phyloP scores from a whole-genome alignment of 768 basidiomycete genomes.

The Rhizopogon sp. region DNA sequence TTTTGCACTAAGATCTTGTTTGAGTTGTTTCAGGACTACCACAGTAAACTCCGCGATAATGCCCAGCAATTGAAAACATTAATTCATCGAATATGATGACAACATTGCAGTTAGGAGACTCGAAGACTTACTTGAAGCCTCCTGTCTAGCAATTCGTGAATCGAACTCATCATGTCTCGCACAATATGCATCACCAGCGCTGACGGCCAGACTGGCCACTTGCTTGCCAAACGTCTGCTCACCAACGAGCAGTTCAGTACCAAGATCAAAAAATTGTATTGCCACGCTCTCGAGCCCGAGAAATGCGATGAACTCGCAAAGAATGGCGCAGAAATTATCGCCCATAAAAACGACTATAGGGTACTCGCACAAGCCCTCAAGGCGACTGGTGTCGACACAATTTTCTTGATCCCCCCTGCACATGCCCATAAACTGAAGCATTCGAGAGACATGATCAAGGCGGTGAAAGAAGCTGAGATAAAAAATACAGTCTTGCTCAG shows the following conservation, averaged over 20 bases:
- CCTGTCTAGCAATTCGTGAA: neutral
- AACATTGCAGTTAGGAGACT: neutral
- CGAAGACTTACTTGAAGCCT: neutral
- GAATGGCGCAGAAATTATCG: neutral
- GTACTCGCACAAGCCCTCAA: neutral
- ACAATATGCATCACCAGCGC: slow-evolving; percentile 24
- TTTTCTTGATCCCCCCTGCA: slow-evolving; percentile 4
- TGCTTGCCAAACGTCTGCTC: slow-evolving; percentile 23
- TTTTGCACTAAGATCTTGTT: too few species aligned
- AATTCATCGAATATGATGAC: neutral
- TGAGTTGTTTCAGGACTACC: too few species aligned
- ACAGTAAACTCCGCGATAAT: neutral
- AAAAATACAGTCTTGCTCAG: slow-evolving; percentile 2
- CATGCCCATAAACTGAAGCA: neutral
- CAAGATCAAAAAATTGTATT: slow-evolving; percentile 7
- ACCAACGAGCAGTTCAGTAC: slow-evolving; percentile 8
- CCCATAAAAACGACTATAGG: neutral
- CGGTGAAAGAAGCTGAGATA: neutral
- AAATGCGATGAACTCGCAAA: neutral
- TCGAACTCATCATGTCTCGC: slow-evolving; percentile 8
- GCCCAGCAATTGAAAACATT: neutral
- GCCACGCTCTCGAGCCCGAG: neutral
- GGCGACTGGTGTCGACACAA: neutral
- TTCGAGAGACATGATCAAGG: neutral
- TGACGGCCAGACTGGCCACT: slow-evolving; percentile 27